Conservation (phyloP, 2,329 filamentous ascomycete genomes). For the Talaromyces sp. region DNA sequence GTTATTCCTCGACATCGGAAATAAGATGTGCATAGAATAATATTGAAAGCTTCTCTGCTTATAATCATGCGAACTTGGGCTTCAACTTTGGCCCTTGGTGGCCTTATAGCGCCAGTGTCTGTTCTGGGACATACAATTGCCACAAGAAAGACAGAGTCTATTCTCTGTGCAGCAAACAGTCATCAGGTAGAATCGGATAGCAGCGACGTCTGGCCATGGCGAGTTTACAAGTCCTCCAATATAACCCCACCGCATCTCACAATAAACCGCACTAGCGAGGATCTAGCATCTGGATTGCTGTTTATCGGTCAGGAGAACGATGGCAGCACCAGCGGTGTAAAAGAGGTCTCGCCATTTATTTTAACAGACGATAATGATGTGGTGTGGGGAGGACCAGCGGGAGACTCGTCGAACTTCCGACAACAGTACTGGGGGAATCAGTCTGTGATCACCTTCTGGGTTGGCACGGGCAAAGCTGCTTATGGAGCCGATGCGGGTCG, state of each 20-base stretch:
- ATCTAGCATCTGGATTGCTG: conserved; percentile 8
- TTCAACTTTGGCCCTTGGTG: background rate
- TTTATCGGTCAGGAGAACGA: conserved; percentile 10
- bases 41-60: background rate
- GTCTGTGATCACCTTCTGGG: background rate
- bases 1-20: background rate
- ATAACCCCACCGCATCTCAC: conserved; percentile 5
- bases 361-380: conserved; percentile 2
- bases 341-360: conserved; percentile 1
- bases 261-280: conserved; percentile 7
- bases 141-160: background rate
- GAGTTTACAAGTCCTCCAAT: conserved; percentile 6
- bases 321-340: background rate
- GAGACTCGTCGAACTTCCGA: background rate
- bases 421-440: background rate
- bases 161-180: conserved; percentile 1
- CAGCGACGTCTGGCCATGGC: conserved; percentile 7
- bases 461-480: background rate
- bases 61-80: background rate
- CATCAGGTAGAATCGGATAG: background rate
- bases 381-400: background rate
- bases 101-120: background rate
- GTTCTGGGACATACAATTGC: background rate
- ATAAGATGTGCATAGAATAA: no score
- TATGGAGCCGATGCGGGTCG: conserved; percentile 1